Evolutionary conservation across 805 yeast species (phyloP), one percentile per base, ranked within the genome.

Genomic region (Yarrowia keelungensis): DNA sequence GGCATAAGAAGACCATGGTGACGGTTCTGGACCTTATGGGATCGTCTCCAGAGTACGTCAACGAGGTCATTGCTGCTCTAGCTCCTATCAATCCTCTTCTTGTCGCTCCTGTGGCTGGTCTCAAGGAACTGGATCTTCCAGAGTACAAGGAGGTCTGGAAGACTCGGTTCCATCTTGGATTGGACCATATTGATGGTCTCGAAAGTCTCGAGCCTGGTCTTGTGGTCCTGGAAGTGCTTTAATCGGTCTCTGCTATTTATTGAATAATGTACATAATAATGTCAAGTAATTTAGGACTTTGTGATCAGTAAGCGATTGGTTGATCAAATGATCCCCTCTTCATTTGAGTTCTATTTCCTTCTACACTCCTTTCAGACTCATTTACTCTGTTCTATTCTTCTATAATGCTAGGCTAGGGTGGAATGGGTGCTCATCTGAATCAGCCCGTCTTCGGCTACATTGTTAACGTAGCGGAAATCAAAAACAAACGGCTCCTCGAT

Each of bases 151-250:
- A 69, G 49, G 64, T 73, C 1, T 77, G 78, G 78, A 50, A 61
- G 14, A 76, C 77, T 5, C 8, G 43, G 2, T 42, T 38, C 71
- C 96, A 90, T 77, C 72, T 87, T 15, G 95, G 90, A 73, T 72
- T 91, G 79, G 97, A 92, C 75, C 94, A 90, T 76, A 80, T 91
- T 61, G 92, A 90, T 5, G 81, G 85, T 68, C 70, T 79, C 12
- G 67, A 78, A 0, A 82, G 88, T 2, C 80, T 89, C 68, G 74
- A 74, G 9, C 92, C 92, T 0, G 97, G 97, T 0, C 70, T 76
- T 11, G 73, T 70, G 5, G 72, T 76, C 9, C 74, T 76, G 76
- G 68, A 70, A 61, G 56, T 70, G 51, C 46, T 42, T 36, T 67
- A 59, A 65, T 12, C 26, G 32, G 32, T 26, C 32, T 26, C 32